phyloP scores from a whole-genome alignment of 768 basidiomycete species.

The Phanerochaete sordida region DNA sequence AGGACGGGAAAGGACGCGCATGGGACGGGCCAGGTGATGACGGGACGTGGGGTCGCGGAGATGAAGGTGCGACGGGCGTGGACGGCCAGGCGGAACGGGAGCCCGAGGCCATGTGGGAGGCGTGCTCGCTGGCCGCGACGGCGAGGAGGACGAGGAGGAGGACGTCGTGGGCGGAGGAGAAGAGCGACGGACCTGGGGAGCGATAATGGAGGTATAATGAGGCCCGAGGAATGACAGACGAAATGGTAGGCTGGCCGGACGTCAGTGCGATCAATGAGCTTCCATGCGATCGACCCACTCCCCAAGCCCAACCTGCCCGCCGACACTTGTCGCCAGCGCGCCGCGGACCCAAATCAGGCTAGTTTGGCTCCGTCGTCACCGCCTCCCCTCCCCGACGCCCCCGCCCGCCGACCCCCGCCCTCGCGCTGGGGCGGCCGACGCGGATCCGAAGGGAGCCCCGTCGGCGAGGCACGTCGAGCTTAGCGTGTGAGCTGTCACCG shows the following conservation, averaged over 20 bases:
- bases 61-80: background rate
- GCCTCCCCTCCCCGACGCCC: background rate
- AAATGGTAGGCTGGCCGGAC: background rate
- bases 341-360: too few species aligned
- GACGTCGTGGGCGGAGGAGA: background rate
- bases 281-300: background rate
- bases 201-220: too few species aligned
- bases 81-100: background rate
- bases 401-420: too few species aligned
- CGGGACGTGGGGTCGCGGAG: background rate
- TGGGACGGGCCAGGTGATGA: background rate
- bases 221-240: background rate
- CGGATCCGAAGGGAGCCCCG: too few species aligned
- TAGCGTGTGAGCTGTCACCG: background rate
- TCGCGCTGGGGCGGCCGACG: too few species aligned
- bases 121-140: background rate
- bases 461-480: background rate
- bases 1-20: background rate
- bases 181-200: background rate
- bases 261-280: background rate
- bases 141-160: background rate
- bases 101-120: background rate
- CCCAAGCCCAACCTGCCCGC: too few species aligned
- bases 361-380: background rate
- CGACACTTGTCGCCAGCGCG: too few species aligned